Conservation (phyloP, 306 rosid species). For the Glycine tomentella region DNA sequence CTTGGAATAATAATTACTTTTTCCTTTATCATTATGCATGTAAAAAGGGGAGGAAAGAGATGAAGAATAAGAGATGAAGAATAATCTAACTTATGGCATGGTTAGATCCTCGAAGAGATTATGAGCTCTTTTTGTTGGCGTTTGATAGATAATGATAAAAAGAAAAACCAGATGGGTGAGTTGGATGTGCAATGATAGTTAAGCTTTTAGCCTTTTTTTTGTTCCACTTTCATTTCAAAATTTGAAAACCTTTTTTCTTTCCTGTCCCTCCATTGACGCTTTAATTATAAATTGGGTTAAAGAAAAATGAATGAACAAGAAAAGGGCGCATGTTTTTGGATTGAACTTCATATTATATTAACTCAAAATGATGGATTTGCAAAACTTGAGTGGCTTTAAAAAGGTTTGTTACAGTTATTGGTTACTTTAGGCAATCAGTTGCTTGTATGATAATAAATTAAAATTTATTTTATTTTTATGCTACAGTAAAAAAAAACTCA, state of each 20-base stretch:
- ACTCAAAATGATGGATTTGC: conserved; percentile 40
- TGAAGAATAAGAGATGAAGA: no score
- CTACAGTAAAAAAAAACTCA: background rate
- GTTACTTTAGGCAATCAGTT: conserved; percentile 24
- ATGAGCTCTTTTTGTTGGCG: conserved; percentile 43
- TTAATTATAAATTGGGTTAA: conserved; percentile 39
- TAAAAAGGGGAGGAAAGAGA: no score
- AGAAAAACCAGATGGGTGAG: conserved; percentile 42
- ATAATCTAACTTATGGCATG: conserved; percentile 15
- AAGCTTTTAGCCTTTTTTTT: conserved; percentile 35
- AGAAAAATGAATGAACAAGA: conserved; percentile 32
- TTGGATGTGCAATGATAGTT: conserved; percentile 46
- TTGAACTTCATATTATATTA: conserved; percentile 53
- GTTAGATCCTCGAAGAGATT: conserved; percentile 39
- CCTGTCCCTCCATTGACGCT: conserved; percentile 34
- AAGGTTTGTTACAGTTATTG: conserved; percentile 37
- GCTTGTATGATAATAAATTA: background rate
- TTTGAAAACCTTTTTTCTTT: conserved; percentile 38
- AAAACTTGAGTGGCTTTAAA: conserved; percentile 48
- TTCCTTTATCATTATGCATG: conserved; percentile 4
- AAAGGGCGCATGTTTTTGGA: conserved; percentile 49
- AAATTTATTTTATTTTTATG: background rate
- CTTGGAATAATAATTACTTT: conserved; percentile 4
- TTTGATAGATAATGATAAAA: conserved; percentile 51
- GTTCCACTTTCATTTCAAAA: conserved; percentile 35